Percentiles rank a stretch among this genome's conserved stretches.
These are phyloP conservation scores for Erysimum cheiranthoides DNA, from an alignment of 345 rosid species.

Conservation along the genomic window DNA sequence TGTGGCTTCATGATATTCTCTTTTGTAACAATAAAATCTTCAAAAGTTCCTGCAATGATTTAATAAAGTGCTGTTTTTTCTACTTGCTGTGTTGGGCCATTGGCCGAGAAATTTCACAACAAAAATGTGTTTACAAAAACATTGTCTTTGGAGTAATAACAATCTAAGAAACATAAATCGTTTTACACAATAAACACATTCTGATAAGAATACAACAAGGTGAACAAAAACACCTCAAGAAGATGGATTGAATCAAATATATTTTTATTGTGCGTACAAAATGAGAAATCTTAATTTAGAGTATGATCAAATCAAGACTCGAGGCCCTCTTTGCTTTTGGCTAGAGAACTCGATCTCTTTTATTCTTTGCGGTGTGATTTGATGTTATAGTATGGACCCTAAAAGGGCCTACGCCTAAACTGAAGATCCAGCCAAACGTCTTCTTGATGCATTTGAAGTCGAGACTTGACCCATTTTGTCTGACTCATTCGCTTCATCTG, in stretches of 20 bases:
- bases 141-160: no score
- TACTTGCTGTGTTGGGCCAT: neutral
- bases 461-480: constrained; percentile 79
- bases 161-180: neutral
- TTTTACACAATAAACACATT: neutral
- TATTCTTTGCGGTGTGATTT: constrained; percentile 28
- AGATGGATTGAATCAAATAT: neutral
- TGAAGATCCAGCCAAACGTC: constrained; percentile 81
- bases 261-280: constrained; percentile 13
- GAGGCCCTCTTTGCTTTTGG: constrained; percentile 10
- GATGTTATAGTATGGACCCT: constrained; percentile 3
- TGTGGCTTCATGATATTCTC: constrained; percentile 8
- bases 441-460: constrained; percentile 78
- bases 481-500: constrained; percentile 45
- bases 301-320: constrained; percentile 8
- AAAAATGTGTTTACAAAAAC: no score
- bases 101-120: neutral
- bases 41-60: constrained; percentile 1
- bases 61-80: constrained; percentile 1
- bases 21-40: constrained; percentile 10
- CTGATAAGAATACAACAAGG: neutral
- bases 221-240: neutral
- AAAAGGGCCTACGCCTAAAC: constrained; percentile 33
- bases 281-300: neutral
- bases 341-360: constrained; percentile 19